phyloP scores from a whole-genome alignment of 2,329 filamentous ascomycete genomes.

The Penicillium nordicum region DNA sequence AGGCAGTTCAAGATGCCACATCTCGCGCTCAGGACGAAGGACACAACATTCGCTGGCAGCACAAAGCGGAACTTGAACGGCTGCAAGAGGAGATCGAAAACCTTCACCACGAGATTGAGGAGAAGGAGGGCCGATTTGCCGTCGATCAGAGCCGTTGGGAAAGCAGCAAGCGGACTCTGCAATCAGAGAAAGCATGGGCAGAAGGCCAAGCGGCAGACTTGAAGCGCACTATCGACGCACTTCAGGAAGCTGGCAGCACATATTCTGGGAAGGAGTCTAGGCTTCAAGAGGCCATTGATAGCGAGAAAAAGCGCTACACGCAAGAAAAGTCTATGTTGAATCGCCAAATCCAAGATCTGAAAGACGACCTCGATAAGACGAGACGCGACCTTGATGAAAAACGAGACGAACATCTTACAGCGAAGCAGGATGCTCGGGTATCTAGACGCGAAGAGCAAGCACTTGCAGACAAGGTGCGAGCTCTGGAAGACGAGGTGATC shows the following conservation, averaged over 20 bases:
- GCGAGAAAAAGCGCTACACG: conserved; percentile 67
- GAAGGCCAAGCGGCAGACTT: conserved; percentile 66
- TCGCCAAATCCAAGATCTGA: conserved; percentile 71
- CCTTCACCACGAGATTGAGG: conserved; percentile 62
- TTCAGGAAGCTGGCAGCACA: conserved; percentile 65
- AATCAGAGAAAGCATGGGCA: conserved; percentile 62
- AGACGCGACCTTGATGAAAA: conserved; percentile 64
- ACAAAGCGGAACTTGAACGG: conserved; percentile 54
- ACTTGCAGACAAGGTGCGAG: conserved; percentile 63
- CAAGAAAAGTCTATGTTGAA: conserved; percentile 67
- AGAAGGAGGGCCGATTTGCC: conserved; percentile 67
- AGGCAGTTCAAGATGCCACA: conserved; percentile 52
- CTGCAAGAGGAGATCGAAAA: conserved; percentile 57
- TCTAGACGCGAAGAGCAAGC: conserved; percentile 61
- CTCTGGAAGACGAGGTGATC: conserved; percentile 72
- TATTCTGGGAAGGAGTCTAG: conserved; percentile 65
- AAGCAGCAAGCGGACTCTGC: conserved; percentile 60
- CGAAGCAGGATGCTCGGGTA: conserved; percentile 68
- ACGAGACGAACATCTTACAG: conserved; percentile 62
- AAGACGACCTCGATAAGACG: conserved; percentile 66
- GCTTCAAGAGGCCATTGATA: conserved; percentile 65
- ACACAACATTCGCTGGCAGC: conserved; percentile 55
- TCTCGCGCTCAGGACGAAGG: conserved; percentile 60
- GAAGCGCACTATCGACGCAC: conserved; percentile 66
- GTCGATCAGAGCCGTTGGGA: conserved; percentile 72